These are phyloP conservation scores for Hebeloma cylindrosporum DNA, from an alignment of 768 basidiomycete genomes.

Conservation along the genomic window DNA sequence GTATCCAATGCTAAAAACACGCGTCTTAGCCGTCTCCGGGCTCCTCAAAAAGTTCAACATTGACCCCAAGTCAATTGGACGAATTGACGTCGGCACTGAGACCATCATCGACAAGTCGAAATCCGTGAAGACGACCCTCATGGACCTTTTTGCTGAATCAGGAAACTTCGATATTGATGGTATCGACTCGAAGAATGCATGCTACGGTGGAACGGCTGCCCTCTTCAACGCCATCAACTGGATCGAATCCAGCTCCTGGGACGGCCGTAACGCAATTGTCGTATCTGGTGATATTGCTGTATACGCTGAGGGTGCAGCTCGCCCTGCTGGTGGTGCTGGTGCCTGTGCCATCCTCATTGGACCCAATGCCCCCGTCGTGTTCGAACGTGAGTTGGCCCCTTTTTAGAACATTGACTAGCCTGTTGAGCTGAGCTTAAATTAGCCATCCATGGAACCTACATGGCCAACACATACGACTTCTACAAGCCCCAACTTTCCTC, in stretches of 20 bases:
- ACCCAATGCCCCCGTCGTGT: constrained; percentile 90
- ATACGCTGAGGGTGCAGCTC: constrained; percentile 93
- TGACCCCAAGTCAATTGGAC: constrained; percentile 94
- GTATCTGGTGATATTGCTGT: constrained; percentile 97
- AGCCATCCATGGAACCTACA: constrained; percentile 96
- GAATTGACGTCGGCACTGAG: constrained; percentile 97
- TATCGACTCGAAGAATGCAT: constrained; percentile 98
- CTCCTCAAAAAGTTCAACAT: constrained; percentile 93
- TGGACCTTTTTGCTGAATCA: constrained; percentile 93
- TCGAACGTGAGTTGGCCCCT: constrained; percentile 75
- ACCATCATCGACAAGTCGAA: constrained; percentile 99
- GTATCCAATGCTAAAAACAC: constrained; percentile 6
- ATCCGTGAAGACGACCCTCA: constrained; percentile 95
- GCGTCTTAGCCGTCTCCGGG: constrained; percentile 71
- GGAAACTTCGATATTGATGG: constrained; percentile 98
- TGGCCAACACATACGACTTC: constrained; percentile 98
- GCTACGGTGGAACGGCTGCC: constrained; percentile 98
- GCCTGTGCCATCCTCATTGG: constrained; percentile 94
- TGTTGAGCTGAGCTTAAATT: constrained; percentile 16
- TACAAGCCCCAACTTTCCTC: constrained; percentile 97
- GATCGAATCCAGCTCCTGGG: constrained; percentile 96
- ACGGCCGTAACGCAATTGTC: constrained; percentile 96
- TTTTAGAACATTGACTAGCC: constrained; percentile 8
- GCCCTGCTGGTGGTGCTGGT: constrained; percentile 97
- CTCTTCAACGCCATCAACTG: constrained; percentile 99